A percentile compares a stretch with the other conserved stretches of the same genome.
Conservation (phyloP, 306 rosid genomes). For the Canavalia ensiformis region DNA sequence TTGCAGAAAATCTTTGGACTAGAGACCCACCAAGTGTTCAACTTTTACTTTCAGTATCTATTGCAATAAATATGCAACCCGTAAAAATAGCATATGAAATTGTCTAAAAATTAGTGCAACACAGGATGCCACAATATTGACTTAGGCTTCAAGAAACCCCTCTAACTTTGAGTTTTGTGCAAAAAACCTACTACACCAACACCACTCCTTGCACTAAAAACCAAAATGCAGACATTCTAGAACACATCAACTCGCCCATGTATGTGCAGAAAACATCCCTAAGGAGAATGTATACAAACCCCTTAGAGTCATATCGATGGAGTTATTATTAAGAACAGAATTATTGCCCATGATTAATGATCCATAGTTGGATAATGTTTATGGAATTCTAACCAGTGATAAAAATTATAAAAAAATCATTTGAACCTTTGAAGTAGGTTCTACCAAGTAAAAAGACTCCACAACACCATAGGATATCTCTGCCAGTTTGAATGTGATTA, state of each 20-base stretch:
- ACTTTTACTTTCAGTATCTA: background rate
- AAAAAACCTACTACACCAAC: background rate
- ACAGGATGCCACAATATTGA: background rate
- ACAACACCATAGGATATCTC: background rate
- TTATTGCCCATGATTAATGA: background rate
- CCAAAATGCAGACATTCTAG: background rate
- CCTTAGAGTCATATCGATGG: background rate
- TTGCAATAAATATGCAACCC: constrained; percentile 11
- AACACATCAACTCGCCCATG: background rate
- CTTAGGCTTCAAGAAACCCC: background rate
- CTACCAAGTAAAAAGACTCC: constrained; percentile 14
- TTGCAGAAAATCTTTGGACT: constrained; percentile 22
- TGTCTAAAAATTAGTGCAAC: background rate
- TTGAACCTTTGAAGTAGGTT: constrained; percentile 16
- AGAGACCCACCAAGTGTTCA: background rate
- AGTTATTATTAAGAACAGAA: too few species aligned
- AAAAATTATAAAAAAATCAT: background rate
- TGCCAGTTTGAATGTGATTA: constrained; percentile 23
- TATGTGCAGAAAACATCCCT: background rate
- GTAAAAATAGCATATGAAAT: background rate
- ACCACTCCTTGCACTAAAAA: background rate
- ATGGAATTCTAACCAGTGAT: background rate
- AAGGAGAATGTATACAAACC: background rate
- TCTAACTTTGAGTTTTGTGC: background rate
- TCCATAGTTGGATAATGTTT: background rate